Percentiles rank a stretch among this genome's conserved stretches.
Evolutionary conservation across 176 grass and related monocot species (phyloP).

Genomic region (Musa beccarii): DNA sequence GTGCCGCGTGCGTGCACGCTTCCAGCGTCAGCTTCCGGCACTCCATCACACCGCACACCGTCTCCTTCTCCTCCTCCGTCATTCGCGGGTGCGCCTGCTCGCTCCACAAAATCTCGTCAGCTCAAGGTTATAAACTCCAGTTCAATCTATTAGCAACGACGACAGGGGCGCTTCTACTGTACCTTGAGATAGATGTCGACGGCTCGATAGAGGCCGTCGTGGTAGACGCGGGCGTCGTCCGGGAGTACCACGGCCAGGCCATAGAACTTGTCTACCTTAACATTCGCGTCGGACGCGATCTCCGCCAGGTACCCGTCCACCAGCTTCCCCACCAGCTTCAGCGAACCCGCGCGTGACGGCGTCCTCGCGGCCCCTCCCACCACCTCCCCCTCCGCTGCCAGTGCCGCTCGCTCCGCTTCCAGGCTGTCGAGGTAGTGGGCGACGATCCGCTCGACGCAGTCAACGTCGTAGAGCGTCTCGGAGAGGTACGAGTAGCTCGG

Average conservation of each 20-base stretch:
- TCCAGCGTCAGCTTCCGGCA: constrained; percentile 88
- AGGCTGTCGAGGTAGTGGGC: constrained; percentile 42
- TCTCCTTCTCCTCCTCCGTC: constrained; percentile 64
- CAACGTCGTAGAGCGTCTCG: constrained; percentile 88
- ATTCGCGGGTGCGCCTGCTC: constrained; percentile 53
- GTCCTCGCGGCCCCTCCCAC: constrained; percentile 6
- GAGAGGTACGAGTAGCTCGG: constrained; percentile 59
- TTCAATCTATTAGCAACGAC: too few species aligned
- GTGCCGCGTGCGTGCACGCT: constrained; percentile 96
- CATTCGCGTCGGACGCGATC: constrained; percentile 68
- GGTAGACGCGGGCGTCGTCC: constrained; percentile 63
- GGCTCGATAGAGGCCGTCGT: constrained; percentile 80
- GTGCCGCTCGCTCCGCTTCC: not conserved
- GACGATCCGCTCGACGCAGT: constrained; percentile 71
- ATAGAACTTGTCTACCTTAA: constrained; percentile 68
- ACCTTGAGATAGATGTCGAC: constrained; percentile 91
- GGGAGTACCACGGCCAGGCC: constrained; percentile 57
- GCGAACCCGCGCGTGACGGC: constrained; percentile 22
- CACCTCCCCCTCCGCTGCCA: constrained; percentile 22
- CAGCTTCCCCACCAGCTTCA: constrained; percentile 72
- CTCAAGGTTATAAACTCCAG: not conserved
- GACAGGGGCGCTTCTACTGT: not conserved
- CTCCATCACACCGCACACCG: constrained; percentile 68
- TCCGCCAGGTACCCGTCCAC: constrained; percentile 83
- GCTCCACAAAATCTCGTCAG: not conserved